Conservation (phyloP, 352 stramenopile species). For the Aphanomyces invadans region DNA sequence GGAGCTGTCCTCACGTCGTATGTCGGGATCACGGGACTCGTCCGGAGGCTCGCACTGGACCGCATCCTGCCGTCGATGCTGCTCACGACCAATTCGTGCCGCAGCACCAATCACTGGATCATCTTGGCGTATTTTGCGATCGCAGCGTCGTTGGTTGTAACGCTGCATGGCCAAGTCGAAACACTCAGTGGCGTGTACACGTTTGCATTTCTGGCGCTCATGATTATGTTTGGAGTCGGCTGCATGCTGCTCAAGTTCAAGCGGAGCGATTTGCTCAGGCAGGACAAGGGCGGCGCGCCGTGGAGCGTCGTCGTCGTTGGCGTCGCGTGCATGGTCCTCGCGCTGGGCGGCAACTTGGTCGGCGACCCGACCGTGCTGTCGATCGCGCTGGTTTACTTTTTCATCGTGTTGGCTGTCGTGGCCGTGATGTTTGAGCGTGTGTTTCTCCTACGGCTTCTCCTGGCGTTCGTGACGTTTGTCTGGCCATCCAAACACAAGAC, state of each 20-base stretch:
- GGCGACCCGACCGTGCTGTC: conserved; percentile 22
- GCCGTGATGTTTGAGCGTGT: conserved; percentile 25
- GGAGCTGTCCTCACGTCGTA: conserved; percentile 83
- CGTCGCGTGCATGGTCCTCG: conserved; percentile 17
- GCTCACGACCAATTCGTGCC: conserved; percentile 30
- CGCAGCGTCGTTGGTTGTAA: conserved; percentile 31
- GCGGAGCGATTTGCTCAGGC: conserved; percentile 35
- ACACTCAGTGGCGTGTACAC: conserved; percentile 51
- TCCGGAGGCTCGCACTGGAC: conserved; percentile 48
- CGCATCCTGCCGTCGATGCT: conserved; percentile 26
- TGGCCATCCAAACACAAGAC: not conserved
- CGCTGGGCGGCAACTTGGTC: conserved; percentile 23
- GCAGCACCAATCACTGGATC: conserved; percentile 36
- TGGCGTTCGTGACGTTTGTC: not conserved
- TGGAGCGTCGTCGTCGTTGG: conserved; percentile 29
- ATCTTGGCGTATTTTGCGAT: conserved; percentile 37
- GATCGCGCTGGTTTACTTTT: conserved; percentile 24
- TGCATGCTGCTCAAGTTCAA: conserved; percentile 63
- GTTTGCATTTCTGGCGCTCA: conserved; percentile 50
- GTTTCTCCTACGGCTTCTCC: conserved; percentile 12
- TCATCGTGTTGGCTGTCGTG: conserved; percentile 14
- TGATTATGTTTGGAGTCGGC: conserved; percentile 54
- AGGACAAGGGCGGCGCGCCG: conserved; percentile 27
- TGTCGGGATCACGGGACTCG: conserved; percentile 45
- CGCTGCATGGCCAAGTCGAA: conserved; percentile 41